A percentile compares a stretch with the other conserved stretches of the same genome.
Conservation (phyloP, 2,329 filamentous ascomycete genomes). For the Colletotrichum gigasporum region DNA sequence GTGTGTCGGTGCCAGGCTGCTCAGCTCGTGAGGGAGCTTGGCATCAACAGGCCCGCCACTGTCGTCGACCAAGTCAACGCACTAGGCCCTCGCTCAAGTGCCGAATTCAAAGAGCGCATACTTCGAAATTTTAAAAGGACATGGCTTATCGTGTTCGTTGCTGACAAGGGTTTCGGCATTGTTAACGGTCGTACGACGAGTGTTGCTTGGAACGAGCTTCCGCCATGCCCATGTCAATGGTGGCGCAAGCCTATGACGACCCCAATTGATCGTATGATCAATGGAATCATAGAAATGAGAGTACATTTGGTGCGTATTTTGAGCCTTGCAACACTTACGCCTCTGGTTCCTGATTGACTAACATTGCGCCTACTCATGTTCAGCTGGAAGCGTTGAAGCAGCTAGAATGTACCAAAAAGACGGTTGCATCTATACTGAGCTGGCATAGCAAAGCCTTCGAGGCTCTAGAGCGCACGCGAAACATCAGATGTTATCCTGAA, state of each 20-base stretch:
- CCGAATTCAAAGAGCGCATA: constrained; percentile 22
- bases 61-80: constrained; percentile 34
- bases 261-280: constrained; percentile 36
- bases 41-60: constrained; percentile 33
- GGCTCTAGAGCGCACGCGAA: constrained; percentile 8
- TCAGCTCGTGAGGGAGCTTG: constrained; percentile 36
- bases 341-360: too few species aligned
- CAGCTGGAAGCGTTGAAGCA: constrained; percentile 9
- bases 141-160: constrained; percentile 30
- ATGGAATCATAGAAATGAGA: constrained; percentile 36
- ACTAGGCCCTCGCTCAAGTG: constrained; percentile 5
- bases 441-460: constrained; percentile 35
- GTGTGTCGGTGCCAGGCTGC: constrained; percentile 24
- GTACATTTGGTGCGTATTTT: constrained; percentile 30
- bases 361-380: too few species aligned
- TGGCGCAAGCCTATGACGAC: constrained; percentile 33
- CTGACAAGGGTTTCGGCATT: constrained; percentile 32
- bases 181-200: constrained; percentile 21
- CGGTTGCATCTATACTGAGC: constrained; percentile 26
- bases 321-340: background rate
- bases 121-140: constrained; percentile 29
- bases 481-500: background rate
- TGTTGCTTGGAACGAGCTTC: constrained; percentile 31
- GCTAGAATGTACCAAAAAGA: constrained; percentile 31
- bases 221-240: constrained; percentile 17